phyloP scores from a whole-genome alignment of 306 rosid genomes.

The Cicer yamashitae region DNA sequence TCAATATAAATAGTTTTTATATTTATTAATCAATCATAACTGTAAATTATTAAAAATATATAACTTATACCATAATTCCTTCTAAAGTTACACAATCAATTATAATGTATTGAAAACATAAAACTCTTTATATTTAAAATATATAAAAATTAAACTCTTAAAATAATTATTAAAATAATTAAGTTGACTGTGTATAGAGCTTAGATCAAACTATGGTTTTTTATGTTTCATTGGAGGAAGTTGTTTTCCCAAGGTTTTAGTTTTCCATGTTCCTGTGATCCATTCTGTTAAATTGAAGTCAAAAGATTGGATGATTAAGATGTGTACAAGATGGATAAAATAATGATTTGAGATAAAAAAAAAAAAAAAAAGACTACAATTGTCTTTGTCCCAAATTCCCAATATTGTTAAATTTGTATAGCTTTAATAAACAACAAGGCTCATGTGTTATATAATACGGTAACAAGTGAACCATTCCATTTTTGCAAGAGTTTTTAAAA shows the following conservation, averaged over 20 bases:
- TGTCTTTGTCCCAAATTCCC: slow-evolving; percentile 29
- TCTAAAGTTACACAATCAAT: too few species aligned
- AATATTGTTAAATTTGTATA: slow-evolving; percentile 13
- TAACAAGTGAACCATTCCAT: neutral
- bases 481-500: neutral
- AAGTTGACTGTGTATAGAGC: neutral
- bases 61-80: too few species aligned
- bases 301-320: slow-evolving; percentile 8
- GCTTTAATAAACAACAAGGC: neutral
- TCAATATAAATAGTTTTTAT: too few species aligned
- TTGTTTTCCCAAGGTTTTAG: neutral
- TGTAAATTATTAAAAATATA: too few species aligned
- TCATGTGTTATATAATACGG: neutral
- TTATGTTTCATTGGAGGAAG: neutral
- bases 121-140: too few species aligned
- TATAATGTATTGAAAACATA: too few species aligned
- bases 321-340: neutral
- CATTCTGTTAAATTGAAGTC: neutral
- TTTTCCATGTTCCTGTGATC: neutral
- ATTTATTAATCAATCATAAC: too few species aligned
- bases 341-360: neutral
- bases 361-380: neutral
- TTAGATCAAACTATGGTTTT: neutral
- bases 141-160: too few species aligned
- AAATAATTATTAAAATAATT: neutral